Conservation (phyloP, 2,329 filamentous ascomycete genomes). For the Fusarium sp. region DNA sequence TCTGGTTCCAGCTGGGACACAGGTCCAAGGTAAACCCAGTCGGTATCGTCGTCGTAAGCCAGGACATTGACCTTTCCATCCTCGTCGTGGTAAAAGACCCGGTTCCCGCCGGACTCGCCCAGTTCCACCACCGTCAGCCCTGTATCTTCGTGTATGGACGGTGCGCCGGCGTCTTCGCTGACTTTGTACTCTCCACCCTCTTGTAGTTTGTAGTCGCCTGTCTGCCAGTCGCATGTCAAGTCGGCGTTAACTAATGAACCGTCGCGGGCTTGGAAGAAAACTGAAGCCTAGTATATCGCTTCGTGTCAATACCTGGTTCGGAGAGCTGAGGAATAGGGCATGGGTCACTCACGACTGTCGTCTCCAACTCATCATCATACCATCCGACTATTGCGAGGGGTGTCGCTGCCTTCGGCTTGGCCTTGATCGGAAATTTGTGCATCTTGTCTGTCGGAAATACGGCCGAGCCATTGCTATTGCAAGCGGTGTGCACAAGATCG, state of each 20-base stretch:
- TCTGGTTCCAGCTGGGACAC: slow-evolving; percentile 16
- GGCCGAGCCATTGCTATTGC: slow-evolving; percentile 30
- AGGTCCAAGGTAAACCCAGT: slow-evolving; percentile 30
- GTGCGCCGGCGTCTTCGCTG: slow-evolving; percentile 6
- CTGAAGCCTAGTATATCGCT: slow-evolving; percentile 6
- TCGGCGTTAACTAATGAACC: slow-evolving; percentile 22
- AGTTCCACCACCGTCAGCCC: slow-evolving; percentile 28
- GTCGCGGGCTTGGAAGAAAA: slow-evolving; percentile 29
- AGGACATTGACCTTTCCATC: slow-evolving; percentile 20
- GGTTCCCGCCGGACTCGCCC: slow-evolving; percentile 27
- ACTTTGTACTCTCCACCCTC: slow-evolving; percentile 6
- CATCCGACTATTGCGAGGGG: slow-evolving; percentile 18
- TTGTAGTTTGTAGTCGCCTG: slow-evolving; percentile 19
- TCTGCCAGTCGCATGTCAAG: slow-evolving; percentile 22
- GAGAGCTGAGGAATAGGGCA: no score
- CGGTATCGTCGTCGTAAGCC: slow-evolving; percentile 36
- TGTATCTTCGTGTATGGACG: slow-evolving; percentile 31
- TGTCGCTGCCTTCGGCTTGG: slow-evolving; percentile 17
- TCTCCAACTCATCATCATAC: slow-evolving; percentile 28
- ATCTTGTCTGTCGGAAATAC: slow-evolving; percentile 23
- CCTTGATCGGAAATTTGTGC: slow-evolving; percentile 23
- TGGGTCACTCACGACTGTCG: slow-evolving; percentile 15
- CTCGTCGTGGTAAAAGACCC: slow-evolving; percentile 33
- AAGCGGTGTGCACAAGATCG: slow-evolving; percentile 30
- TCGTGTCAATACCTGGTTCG: neutral